Evolutionary conservation across 805 yeast genomes (phyloP).

Genomic region (Schwanniomyces sp.): DNA sequence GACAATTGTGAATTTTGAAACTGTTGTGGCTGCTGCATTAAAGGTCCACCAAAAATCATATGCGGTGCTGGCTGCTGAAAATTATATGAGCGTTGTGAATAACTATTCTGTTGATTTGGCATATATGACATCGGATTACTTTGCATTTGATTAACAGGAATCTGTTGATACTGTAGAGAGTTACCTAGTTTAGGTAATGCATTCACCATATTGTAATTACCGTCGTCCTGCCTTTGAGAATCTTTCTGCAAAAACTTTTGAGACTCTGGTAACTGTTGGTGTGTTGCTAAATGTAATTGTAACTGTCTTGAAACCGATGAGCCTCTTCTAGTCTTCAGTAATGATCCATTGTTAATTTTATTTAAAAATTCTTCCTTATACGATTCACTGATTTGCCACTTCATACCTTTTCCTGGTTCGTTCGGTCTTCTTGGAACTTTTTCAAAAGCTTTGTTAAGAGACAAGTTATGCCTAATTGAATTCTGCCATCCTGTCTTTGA

Average conservation of each 20-base stretch:
- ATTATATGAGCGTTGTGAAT: conserved; percentile 12
- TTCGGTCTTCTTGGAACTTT: conserved; percentile 93
- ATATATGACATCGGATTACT: conserved; percentile 21
- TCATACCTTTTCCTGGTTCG: conserved; percentile 99
- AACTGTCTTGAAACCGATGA: conserved; percentile 78
- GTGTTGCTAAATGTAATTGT: conserved; percentile 69
- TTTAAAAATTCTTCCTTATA: conserved; percentile 81
- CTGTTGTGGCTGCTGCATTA: conserved; percentile 14
- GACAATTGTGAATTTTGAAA: background rate
- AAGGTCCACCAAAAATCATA: conserved; percentile 21
- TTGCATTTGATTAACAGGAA: conserved; percentile 18
- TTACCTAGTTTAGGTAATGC: conserved; percentile 20
- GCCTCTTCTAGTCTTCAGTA: conserved; percentile 75
- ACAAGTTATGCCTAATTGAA: conserved; percentile 91
- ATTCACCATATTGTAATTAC: conserved; percentile 16
- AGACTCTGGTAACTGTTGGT: conserved; percentile 52
- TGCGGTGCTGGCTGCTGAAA: conserved; percentile 17
- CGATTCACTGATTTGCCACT: conserved; percentile 91
- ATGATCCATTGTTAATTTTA: conserved; percentile 74
- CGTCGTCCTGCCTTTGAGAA: conserved; percentile 16
- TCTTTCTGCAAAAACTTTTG: conserved; percentile 26
- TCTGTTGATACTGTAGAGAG: conserved; percentile 11
- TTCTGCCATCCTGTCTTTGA: conserved; percentile 98
- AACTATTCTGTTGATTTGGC: conserved; percentile 12
- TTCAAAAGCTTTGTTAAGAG: conserved; percentile 94